Evolutionary conservation across 202 grass and related monocot species (phyloP), one percentile per base, ranked within the genome.

Genomic region (Digitaria exilis): DNA sequence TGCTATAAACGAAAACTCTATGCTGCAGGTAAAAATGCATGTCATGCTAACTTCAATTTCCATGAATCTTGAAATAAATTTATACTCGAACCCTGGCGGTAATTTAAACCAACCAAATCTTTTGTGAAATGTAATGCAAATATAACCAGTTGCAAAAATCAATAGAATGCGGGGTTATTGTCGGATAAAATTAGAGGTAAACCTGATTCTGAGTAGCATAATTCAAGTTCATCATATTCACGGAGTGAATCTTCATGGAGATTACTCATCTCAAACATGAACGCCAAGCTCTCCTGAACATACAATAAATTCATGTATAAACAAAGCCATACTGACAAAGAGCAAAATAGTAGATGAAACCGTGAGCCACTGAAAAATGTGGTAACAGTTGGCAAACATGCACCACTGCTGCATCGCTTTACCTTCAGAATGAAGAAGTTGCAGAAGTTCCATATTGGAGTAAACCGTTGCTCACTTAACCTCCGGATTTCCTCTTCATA

Each of bases 381-480:
- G 71, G 49, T 54, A 65, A 50, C n/a, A n/a, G n/a, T n/a, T n/a
- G n/a, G n/a, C n/a, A n/a, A n/a, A n/a, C n/a, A n/a, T n/a, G n/a
- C n/a, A n/a, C n/a, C 0, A 14, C 75, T 52, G 25, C 66, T n/a
- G n/a, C n/a, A 84, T 69, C 76, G 19, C 7, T 67, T 56, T 95
- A 96, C 96, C 89, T 99, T 99, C 79, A 99, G 81, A 84, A 99
- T 99, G 87, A 99, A 96, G 79, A 99, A 99, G 82, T 99, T 99
- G 86, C 96, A 99, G 80, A 99, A 99, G 86, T 99, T 99, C 96
- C 96, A 99, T 67, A 99, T 80, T 60, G 93, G 93, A 78, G 85
- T 85, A 72, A 96, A 94, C 32, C 96, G 89, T 65, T 99, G 96
- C 85, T 99, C 96, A 87, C 92, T 99, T 80, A 99, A 86, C 75